These are phyloP conservation scores for Fusarium poae DNA, from an alignment of 2,329 filamentous ascomycete species.

Conservation along the genomic window DNA sequence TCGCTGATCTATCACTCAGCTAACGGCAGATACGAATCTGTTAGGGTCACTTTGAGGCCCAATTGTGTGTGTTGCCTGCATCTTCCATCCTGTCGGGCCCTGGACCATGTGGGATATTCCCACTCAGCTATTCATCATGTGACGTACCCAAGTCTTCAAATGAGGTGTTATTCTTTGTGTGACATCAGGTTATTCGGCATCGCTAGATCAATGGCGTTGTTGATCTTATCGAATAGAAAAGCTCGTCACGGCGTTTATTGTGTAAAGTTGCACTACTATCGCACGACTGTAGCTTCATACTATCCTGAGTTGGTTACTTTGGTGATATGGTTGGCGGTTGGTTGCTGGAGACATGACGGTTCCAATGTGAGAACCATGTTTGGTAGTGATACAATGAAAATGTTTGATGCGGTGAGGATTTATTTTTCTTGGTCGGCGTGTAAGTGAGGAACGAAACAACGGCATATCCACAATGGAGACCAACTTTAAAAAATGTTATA, in stretches of 20 bases:
- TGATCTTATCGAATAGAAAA: conserved; percentile 29
- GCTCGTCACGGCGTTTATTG: conserved; percentile 34
- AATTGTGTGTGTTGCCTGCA: conserved; percentile 38
- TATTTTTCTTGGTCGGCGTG: not conserved
- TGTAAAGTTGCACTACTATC: conserved; percentile 38
- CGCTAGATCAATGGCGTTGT: conserved; percentile 10
- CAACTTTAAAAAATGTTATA: not conserved
- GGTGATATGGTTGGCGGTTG: conserved; percentile 39
- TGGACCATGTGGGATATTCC: conserved; percentile 23
- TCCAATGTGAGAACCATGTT: conserved; percentile 18
- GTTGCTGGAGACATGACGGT: conserved; percentile 27
- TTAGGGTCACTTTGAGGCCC: conserved; percentile 38
- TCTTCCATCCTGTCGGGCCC: conserved; percentile 37
- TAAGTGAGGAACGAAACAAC: not conserved
- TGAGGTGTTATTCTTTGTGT: conserved; percentile 31
- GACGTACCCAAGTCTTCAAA: conserved; percentile 37
- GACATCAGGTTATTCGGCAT: conserved; percentile 30
- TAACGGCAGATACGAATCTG: conserved; percentile 14
- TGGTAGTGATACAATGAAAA: conserved; percentile 12
- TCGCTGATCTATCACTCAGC: conserved; percentile 14
- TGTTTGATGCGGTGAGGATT: conserved; percentile 26
- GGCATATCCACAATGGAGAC: not conserved
- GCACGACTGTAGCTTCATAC: conserved; percentile 38
- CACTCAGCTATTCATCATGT: conserved; percentile 34
- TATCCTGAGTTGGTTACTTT: conserved; percentile 21